Conservation (phyloP, 768 basidiomycete genomes). For the Termitomyces sp. region DNA sequence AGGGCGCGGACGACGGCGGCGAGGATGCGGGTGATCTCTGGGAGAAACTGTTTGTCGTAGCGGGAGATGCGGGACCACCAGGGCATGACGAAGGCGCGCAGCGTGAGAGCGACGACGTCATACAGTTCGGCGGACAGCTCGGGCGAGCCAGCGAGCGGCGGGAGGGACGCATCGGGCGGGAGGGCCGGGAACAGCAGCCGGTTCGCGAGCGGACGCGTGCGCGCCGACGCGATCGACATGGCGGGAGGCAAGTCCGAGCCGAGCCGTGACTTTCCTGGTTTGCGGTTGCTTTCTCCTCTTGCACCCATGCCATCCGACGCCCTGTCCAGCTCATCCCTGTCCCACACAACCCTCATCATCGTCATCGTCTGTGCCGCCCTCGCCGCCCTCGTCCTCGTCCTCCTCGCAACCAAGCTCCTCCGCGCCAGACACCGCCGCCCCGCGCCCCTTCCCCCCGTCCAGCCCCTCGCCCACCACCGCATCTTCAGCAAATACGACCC, state of each 20-base stretch:
- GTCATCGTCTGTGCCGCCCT: conserved; percentile 42
- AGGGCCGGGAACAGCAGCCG: conserved; percentile 65
- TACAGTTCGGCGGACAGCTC: conserved; percentile 71
- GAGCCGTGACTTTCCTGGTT: too few species aligned
- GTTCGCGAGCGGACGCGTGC: conserved; percentile 33
- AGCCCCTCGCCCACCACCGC: conserved; percentile 61
- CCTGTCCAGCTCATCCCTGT: conserved; percentile 22
- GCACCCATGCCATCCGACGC: too few species aligned
- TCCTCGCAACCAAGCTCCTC: conserved; percentile 36
- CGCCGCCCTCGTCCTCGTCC: conserved; percentile 33
- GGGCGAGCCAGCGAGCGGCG: conserved; percentile 35
- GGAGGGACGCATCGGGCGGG: conserved; percentile 41
- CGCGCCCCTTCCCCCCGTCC: conserved; percentile 58
- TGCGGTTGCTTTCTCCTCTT: neutral
- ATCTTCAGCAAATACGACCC: conserved; percentile 36
- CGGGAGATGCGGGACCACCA: conserved; percentile 87
- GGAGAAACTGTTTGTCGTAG: conserved; percentile 80
- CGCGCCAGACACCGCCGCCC: conserved; percentile 26
- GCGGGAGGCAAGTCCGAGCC: conserved; percentile 2
- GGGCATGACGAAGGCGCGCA: conserved; percentile 74
- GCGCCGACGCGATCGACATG: conserved; percentile 26
- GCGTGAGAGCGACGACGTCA: conserved; percentile 74
- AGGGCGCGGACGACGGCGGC: conserved; percentile 55
- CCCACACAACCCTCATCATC: conserved; percentile 45
- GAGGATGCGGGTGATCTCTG: conserved; percentile 61